Evolutionary conservation across 805 yeast genomes (phyloP).

Genomic region (Wickerhamomyces silvicola): DNA sequence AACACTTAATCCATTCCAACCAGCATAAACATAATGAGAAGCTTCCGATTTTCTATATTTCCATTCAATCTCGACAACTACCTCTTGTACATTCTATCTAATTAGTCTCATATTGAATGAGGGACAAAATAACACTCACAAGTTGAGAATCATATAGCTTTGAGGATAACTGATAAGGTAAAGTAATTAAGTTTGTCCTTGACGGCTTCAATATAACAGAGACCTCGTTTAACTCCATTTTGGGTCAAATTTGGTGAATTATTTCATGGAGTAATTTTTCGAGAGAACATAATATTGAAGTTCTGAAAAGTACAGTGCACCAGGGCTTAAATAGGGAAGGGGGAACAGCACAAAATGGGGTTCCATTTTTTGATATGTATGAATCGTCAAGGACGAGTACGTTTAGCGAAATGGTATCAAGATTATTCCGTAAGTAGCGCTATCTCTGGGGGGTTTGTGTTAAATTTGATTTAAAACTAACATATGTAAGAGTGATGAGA

Average conservation of each 20-base stretch:
- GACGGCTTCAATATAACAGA: conserved; percentile 28
- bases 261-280: too few relatives aligned
- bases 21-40: conserved; percentile 35
- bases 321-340: not conserved
- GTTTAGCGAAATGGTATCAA: conserved; percentile 76
- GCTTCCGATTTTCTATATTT: conserved; percentile 18
- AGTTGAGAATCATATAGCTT: conserved; percentile 45
- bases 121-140: conserved; percentile 28
- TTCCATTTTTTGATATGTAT: conserved; percentile 76
- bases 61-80: conserved; percentile 43
- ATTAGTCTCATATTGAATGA: conserved; percentile 16
- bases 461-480: conserved; percentile 24
- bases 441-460: conserved; percentile 9
- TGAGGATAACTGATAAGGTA: conserved; percentile 43
- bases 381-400: conserved; percentile 89
- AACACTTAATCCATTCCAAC: conserved; percentile 61
- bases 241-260: not conserved
- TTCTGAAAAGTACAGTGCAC: too few relatives aligned
- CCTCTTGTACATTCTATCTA: conserved; percentile 41
- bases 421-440: conserved; percentile 30
- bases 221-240: conserved; percentile 12
- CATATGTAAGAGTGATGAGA: conserved; percentile 33
- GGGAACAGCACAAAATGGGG: conserved; percentile 45
- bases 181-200: conserved; percentile 45
- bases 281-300: too few relatives aligned